phyloP scores from a whole-genome alignment of 352 stramenopile genomes.

The Lagenidium sp. region DNA sequence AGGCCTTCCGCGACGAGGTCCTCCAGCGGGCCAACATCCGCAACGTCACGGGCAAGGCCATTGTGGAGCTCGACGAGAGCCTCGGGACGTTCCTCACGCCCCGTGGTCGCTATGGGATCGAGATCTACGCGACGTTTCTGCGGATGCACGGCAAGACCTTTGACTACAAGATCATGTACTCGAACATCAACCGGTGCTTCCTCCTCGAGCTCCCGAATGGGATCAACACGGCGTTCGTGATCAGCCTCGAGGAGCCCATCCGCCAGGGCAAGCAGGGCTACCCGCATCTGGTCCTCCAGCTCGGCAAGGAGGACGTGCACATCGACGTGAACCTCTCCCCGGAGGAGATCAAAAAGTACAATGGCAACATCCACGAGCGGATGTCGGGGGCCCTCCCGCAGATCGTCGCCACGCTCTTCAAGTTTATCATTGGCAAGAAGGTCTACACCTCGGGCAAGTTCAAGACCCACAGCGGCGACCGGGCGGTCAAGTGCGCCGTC shows the following conservation, averaged over 20 bases:
- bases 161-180: constrained; percentile 99
- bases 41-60: constrained; percentile 93
- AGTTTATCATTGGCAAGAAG: constrained; percentile 95
- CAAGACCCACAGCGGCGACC: constrained; percentile 79
- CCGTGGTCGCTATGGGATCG: constrained; percentile 95
- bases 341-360: constrained; percentile 98
- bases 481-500: constrained; percentile 86
- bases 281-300: constrained; percentile 97
- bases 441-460: constrained; percentile 94
- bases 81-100: constrained; percentile 98
- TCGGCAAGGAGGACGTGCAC: constrained; percentile 80
- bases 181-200: constrained; percentile 98
- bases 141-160: constrained; percentile 98
- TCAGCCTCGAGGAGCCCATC: constrained; percentile 98
- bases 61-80: constrained; percentile 95
- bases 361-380: constrained; percentile 92
- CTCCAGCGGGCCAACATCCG: constrained; percentile 79
- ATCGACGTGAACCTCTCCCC: constrained; percentile 93
- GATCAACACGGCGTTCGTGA: constrained; percentile 97
- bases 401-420: constrained; percentile 98
- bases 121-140: constrained; percentile 97
- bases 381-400: constrained; percentile 96
- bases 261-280: constrained; percentile 98
- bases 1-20: constrained; percentile 80
- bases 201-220: constrained; percentile 96